phyloP scores from a whole-genome alignment of 352 stramenopile species.

The Phytophthora rubi region DNA sequence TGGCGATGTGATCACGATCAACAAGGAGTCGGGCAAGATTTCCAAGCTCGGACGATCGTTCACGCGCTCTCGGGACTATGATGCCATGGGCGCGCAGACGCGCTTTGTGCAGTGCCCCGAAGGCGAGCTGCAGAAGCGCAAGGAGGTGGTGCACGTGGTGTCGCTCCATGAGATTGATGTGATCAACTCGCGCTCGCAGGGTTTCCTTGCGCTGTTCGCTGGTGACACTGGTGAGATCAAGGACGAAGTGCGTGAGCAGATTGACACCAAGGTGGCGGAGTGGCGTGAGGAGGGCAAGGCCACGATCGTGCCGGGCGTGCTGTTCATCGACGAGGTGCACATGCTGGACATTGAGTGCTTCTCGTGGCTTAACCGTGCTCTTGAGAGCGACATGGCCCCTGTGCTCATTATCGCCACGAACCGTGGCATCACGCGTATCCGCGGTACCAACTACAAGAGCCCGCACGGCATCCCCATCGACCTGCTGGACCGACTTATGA shows the following conservation, averaged over 20 bases:
- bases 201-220: constrained; percentile 99
- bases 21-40: constrained; percentile 99
- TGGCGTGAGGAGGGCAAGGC: constrained; percentile 97
- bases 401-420: constrained; percentile 99
- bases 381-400: constrained; percentile 98
- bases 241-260: constrained; percentile 98
- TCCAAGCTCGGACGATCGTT: constrained; percentile 98
- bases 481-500: constrained; percentile 98
- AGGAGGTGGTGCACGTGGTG: constrained; percentile 98
- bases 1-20: constrained; percentile 99
- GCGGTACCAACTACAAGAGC: constrained; percentile 98
- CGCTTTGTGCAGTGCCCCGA: constrained; percentile 92
- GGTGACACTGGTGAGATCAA: constrained; percentile 99
- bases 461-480: constrained; percentile 99
- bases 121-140: constrained; percentile 99
- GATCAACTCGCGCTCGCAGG: constrained; percentile 99
- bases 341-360: constrained; percentile 99
- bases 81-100: constrained; percentile 96
- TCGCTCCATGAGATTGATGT: constrained; percentile 99
- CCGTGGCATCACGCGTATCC: constrained; percentile 98
- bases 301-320: constrained; percentile 97
- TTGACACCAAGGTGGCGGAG: constrained; percentile 98
- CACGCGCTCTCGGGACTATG: constrained; percentile 97
- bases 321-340: constrained; percentile 99
- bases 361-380: constrained; percentile 98